Percentiles rank a stretch among this genome's conserved stretches.
These are phyloP conservation scores for Lachancea meyersii DNA, from an alignment of 805 yeast genomes.

Conservation along the genomic window DNA sequence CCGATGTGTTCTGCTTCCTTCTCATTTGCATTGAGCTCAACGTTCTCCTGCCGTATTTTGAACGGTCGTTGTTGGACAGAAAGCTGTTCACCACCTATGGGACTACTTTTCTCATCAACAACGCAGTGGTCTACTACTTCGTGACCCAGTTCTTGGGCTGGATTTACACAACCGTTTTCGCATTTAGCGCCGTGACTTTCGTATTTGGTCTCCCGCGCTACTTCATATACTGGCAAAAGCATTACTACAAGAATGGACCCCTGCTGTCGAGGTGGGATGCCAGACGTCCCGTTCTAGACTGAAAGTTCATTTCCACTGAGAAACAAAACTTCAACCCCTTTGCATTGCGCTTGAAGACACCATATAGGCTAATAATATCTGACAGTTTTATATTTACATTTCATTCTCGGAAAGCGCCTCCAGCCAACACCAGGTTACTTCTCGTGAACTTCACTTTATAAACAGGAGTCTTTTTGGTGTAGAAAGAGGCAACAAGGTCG, in stretches of 20 bases:
- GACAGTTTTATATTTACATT: not conserved
- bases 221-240: constrained; percentile 29
- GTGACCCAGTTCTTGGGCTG: constrained; percentile 20
- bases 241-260: constrained; percentile 15
- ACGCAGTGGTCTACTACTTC: constrained; percentile 23
- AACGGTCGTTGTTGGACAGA: constrained; percentile 4
- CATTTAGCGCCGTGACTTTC: constrained; percentile 16
- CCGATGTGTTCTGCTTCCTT: constrained; percentile 78
- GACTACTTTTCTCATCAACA: constrained; percentile 16
- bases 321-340: not conserved
- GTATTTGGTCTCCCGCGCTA: constrained; percentile 23
- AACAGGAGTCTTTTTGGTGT: constrained; percentile 90
- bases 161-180: constrained; percentile 18
- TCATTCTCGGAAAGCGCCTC: constrained; percentile 68
- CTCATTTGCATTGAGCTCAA: constrained; percentile 38
- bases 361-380: too few relatives aligned
- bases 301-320: not conserved
- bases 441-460: constrained; percentile 89
- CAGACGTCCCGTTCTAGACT: constrained; percentile 17
- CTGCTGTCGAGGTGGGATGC: constrained; percentile 21
- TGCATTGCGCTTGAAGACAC: not conserved
- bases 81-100: constrained; percentile 13
- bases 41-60: constrained; percentile 26
- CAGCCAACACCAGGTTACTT: constrained; percentile 85
- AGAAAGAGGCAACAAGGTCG: constrained; percentile 89